These are phyloP conservation scores for Coleophoma crateriformis DNA, from an alignment of 2,329 filamentous ascomycete genomes.

Conservation along the genomic window DNA sequence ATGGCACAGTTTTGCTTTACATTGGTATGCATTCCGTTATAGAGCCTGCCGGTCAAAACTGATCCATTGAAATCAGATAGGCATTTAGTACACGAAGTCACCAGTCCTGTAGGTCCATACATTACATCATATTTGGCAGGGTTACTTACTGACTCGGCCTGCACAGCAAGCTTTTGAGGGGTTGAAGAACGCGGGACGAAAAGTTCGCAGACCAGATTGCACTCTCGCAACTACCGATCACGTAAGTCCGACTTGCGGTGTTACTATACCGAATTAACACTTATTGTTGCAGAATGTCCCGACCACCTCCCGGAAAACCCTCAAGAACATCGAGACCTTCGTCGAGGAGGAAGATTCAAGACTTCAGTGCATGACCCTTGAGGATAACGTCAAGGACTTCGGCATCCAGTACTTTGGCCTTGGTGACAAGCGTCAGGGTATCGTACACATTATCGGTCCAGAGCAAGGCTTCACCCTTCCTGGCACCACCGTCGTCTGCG, in stretches of 20 bases:
- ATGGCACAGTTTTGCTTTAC: constrained; percentile 88
- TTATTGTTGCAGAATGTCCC: constrained; percentile 70
- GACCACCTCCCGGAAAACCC: constrained; percentile 81
- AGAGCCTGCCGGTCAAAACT: constrained; percentile 2
- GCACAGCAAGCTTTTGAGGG: constrained; percentile 92
- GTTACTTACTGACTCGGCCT: constrained; percentile 14
- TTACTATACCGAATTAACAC: not conserved
- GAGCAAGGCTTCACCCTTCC: constrained; percentile 98
- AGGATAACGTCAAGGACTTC: constrained; percentile 96
- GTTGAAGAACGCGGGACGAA: constrained; percentile 79
- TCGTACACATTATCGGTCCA: constrained; percentile 96
- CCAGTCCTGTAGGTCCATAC: constrained; percentile 68
- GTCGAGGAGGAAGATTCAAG: constrained; percentile 93
- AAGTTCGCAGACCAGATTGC: constrained; percentile 91
- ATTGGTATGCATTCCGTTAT: constrained; percentile 62
- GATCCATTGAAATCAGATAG: constrained; percentile 52
- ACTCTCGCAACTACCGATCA: constrained; percentile 96
- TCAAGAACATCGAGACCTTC: constrained; percentile 91
- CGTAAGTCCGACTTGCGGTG: constrained; percentile 47
- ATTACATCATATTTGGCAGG: not conserved
- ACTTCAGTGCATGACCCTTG: constrained; percentile 89
- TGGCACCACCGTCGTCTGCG: constrained; percentile 93
- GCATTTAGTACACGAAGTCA: constrained; percentile 97
- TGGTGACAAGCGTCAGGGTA: constrained; percentile 93
- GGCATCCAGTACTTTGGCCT: constrained; percentile 96